Evolutionary conservation across 495 filamentous ascomycete species (phyloP).

Genomic region (Neurospora sp.): DNA sequence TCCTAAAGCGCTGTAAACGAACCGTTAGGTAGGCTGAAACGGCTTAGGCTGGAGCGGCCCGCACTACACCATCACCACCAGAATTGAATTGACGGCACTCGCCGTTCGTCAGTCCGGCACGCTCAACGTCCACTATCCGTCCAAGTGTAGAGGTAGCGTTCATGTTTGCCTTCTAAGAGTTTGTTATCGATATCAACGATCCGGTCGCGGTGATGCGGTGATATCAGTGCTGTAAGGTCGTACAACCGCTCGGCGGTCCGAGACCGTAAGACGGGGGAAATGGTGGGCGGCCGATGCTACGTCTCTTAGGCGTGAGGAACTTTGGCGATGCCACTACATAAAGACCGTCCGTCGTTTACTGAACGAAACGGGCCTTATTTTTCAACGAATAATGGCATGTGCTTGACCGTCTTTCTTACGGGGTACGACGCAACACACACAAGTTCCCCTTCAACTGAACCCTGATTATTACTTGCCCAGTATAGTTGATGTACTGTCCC

Average conservation of each 20-base stretch:
- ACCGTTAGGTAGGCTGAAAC: background rate
- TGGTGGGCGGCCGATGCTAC: background rate
- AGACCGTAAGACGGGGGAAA: background rate
- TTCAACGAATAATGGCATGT: background rate
- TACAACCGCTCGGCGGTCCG: background rate
- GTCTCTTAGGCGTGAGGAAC: background rate
- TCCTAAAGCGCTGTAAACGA: background rate
- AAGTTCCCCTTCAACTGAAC: background rate
- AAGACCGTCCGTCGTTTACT: background rate
- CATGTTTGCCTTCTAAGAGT: background rate
- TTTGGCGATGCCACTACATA: background rate
- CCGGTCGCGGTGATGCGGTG: background rate
- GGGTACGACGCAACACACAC: background rate
- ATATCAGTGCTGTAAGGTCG: background rate
- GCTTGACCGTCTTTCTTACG: background rate
- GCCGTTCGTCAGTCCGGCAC: background rate
- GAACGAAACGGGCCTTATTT: background rate
- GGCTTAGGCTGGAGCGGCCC: no score
- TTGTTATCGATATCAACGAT: background rate
- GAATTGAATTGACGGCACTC: no score
- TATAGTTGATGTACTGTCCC: background rate
- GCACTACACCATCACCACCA: no score
- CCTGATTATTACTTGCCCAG: background rate
- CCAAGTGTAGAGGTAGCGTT: background rate
- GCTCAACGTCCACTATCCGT: background rate